Conservation (phyloP, 805 yeast species). For the Candida palmyrensis region DNA sequence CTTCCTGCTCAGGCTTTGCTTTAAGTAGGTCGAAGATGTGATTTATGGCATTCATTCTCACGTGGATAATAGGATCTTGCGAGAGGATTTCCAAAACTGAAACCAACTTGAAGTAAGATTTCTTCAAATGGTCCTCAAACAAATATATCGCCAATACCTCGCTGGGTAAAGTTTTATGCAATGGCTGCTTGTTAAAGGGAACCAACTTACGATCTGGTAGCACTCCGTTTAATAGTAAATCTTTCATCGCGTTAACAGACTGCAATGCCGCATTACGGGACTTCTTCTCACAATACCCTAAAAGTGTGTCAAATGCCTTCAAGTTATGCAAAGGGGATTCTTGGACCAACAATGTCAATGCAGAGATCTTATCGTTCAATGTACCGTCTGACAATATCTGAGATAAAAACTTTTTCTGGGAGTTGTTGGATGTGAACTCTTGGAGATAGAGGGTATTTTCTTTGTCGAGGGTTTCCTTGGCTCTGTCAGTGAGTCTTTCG, state of each 20-base stretch:
- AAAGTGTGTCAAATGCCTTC: conserved; percentile 74
- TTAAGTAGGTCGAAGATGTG: conserved; percentile 77
- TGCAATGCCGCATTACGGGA: conserved; percentile 90
- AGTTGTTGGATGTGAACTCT: conserved; percentile 68
- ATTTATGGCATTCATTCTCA: conserved; percentile 68
- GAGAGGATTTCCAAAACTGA: conserved; percentile 72
- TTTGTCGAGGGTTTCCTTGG: conserved; percentile 55
- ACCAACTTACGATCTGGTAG: conserved; percentile 81
- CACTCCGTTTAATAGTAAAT: conserved; percentile 77
- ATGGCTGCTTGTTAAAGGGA: conserved; percentile 72
- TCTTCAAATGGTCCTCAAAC: conserved; percentile 87
- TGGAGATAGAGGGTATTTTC: conserved; percentile 71
- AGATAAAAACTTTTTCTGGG: conserved; percentile 82
- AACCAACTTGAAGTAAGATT: conserved; percentile 66
- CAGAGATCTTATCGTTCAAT: conserved; percentile 88
- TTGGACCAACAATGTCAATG: conserved; percentile 85
- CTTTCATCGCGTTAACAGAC: conserved; percentile 84
- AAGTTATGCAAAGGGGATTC: conserved; percentile 91
- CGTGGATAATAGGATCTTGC: conserved; percentile 90
- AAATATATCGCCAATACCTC: conserved; percentile 67
- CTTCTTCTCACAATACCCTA: conserved; percentile 81
- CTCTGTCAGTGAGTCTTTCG: conserved; percentile 59
- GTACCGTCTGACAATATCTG: conserved; percentile 92
- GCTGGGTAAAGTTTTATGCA: conserved; percentile 33
- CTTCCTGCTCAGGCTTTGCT: conserved; percentile 95